Conservation (phyloP, 352 stramenopile species). For the Pythium rishiriense region DNA sequence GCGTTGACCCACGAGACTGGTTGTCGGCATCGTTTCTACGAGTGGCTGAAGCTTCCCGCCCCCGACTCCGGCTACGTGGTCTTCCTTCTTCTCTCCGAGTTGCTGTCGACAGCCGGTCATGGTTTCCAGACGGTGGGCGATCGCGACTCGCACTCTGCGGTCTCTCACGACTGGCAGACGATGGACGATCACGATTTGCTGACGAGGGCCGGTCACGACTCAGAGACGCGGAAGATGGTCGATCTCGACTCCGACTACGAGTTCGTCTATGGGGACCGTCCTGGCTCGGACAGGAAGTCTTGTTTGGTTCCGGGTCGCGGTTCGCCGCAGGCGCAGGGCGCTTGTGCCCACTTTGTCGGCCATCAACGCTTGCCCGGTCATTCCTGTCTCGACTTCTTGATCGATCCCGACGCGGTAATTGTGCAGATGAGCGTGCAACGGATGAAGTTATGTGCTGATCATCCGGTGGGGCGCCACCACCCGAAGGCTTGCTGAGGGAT, state of each 20-base stretch:
- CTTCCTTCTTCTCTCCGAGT: conserved; percentile 9
- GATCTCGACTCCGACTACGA: conserved; percentile 13
- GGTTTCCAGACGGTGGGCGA: conserved; percentile 1
- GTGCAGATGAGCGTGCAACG: not conserved
- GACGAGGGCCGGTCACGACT: conserved; percentile 6
- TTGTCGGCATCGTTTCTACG: not conserved
- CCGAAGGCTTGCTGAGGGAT: not conserved
- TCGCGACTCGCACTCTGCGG: conserved; percentile 5
- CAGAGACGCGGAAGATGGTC: not conserved
- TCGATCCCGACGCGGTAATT: conserved; percentile 3
- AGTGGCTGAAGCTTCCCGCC: not conserved
- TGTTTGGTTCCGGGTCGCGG: conserved; percentile 8
- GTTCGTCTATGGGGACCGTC: conserved; percentile 9
- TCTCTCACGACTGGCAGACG: conserved; percentile 3
- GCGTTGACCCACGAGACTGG: not conserved
- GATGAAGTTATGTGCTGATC: not conserved
- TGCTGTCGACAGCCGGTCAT: not conserved
- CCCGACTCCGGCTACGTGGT: conserved; percentile 14
- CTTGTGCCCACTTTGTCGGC: conserved; percentile 8
- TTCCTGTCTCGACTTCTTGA: conserved; percentile 9
- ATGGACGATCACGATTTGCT: not conserved
- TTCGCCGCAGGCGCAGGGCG: not conserved
- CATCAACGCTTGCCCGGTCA: not conserved
- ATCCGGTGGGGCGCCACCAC: not conserved
- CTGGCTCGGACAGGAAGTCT: not conserved